Percentiles rank a stretch among this genome's conserved stretches.
Conservation (phyloP, 345 rosid genomes). For the Euphorbia peplus region DNA sequence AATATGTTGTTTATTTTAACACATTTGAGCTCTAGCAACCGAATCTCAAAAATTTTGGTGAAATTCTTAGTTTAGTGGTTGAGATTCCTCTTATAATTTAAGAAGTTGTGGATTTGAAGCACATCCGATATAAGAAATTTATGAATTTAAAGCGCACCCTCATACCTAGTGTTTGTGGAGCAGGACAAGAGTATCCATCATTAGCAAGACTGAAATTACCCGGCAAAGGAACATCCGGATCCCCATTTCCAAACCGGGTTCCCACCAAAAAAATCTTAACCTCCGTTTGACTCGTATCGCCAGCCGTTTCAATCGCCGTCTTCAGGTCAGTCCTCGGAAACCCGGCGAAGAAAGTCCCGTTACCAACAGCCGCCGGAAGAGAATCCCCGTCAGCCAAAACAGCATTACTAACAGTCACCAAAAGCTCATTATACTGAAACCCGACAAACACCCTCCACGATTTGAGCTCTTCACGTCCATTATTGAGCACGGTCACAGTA, state of each 20-base stretch:
- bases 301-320: conserved; percentile 50
- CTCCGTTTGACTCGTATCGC: conserved; percentile 33
- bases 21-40: too few species aligned
- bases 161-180: conserved; percentile 9
- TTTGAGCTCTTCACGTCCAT: conserved; percentile 40
- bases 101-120: too few species aligned
- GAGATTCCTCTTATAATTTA: too few species aligned
- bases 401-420: conserved; percentile 37
- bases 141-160: too few species aligned
- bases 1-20: too few species aligned
- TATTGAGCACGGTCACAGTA: conserved; percentile 32
- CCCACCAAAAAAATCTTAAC: conserved; percentile 37
- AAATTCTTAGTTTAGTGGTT: too few species aligned
- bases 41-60: too few species aligned
- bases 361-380: conserved; percentile 46
- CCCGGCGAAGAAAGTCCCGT: conserved; percentile 43
- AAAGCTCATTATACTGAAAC: conserved; percentile 40
- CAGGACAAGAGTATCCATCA: conserved; percentile 47
- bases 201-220: conserved; percentile 33
- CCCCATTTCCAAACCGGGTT: conserved; percentile 35
- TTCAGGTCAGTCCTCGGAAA: conserved; percentile 39
- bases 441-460: conserved; percentile 47
- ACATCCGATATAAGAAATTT: too few species aligned
- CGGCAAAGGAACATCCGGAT: conserved; percentile 35
- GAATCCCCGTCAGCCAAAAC: conserved; percentile 31